Evolutionary conservation across 306 rosid genomes (phyloP).

Genomic region (Vachellia pachyceras): DNA sequence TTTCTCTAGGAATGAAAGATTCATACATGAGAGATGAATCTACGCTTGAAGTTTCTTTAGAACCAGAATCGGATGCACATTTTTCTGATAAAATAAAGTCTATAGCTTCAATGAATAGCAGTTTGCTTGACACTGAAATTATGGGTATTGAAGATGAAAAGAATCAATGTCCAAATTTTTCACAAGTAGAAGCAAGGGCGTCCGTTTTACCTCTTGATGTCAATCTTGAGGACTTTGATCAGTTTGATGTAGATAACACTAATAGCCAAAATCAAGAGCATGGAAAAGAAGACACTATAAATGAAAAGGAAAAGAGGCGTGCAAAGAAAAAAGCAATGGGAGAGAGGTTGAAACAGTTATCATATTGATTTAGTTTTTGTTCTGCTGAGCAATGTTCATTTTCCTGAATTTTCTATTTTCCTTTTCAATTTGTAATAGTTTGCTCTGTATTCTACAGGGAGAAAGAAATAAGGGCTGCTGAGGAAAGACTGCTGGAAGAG

Average conservation of each 20-base stretch:
- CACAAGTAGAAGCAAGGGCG: constrained; percentile 75
- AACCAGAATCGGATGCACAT: constrained; percentile 53
- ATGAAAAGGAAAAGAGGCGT: constrained; percentile 64
- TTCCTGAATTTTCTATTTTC: background rate
- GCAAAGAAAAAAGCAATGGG: constrained; percentile 70
- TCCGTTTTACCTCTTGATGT: constrained; percentile 86
- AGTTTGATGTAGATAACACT: constrained; percentile 41
- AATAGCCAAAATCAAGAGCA: constrained; percentile 50
- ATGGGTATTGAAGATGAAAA: constrained; percentile 51
- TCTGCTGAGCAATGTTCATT: constrained; percentile 11
- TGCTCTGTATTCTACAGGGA: constrained; percentile 59
- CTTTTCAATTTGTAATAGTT: background rate
- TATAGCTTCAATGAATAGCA: constrained; percentile 32
- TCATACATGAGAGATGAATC: constrained; percentile 50
- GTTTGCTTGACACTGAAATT: constrained; percentile 42
- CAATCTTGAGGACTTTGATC: constrained; percentile 71
- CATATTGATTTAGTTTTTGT: constrained; percentile 13
- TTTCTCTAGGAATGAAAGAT: constrained; percentile 93
- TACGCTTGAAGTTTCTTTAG: constrained; percentile 38
- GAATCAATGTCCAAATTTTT: constrained; percentile 51
- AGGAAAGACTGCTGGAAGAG: constrained; percentile 83
- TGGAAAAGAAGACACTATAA: constrained; percentile 38
- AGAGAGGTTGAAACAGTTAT: constrained; percentile 61
- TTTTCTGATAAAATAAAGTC: constrained; percentile 42
- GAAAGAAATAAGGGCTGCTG: constrained; percentile 72